Base-by-base conservation (phyloP, 2,329 filamentous ascomycete species). In the Fusarium dlaminii region DNA sequence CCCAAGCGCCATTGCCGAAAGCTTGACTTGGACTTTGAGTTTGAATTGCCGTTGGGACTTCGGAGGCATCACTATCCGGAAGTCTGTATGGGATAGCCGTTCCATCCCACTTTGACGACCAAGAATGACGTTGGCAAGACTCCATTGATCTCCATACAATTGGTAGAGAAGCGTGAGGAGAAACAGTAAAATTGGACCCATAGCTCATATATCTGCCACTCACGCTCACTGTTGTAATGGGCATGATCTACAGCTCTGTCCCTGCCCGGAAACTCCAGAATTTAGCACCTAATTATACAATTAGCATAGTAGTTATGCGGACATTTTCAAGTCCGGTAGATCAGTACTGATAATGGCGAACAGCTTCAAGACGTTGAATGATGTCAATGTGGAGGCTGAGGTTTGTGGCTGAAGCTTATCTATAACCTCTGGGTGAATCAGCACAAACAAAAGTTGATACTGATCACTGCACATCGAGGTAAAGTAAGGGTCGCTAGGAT, bases 371-470 rank as follows among this genome's bases (percentile, higher is more conserved):
- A 39, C 24, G 34, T 29, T 37, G 24, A 39, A 55, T 55, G 51
- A 39, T 55, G 51, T 55, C 34, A 39, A 55, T 13, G 24, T 8
- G 10, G 34, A 39, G 34, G 24, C 24, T 55, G 34, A 29, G 34
- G 8, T 51, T 52, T 52, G 51, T 55, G 51, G 51, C 51, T 55
- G 51, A 40, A 54, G 51, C 51, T 55, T 55, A 55, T 40, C 51
- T 15, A 27, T 27, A 29, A 18, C 4, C 11, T 29, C 11, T 14
- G 6, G 12, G 17, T 17, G 15, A 11, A 48, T 52, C 20, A 29
- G 24, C 15, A 29, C 20, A n/a, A 29, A 2, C 36, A n/a, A 11
- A 20, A 24, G 22, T 8, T 29, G 11, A 29, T 14, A 15, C 18
- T 29, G 24, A 54, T 13, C 18, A 22, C 13, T 37, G 13, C 18